Base-by-base conservation (phyloP, 2,329 filamentous ascomycete genomes). In the Shiraia bambusicola region DNA sequence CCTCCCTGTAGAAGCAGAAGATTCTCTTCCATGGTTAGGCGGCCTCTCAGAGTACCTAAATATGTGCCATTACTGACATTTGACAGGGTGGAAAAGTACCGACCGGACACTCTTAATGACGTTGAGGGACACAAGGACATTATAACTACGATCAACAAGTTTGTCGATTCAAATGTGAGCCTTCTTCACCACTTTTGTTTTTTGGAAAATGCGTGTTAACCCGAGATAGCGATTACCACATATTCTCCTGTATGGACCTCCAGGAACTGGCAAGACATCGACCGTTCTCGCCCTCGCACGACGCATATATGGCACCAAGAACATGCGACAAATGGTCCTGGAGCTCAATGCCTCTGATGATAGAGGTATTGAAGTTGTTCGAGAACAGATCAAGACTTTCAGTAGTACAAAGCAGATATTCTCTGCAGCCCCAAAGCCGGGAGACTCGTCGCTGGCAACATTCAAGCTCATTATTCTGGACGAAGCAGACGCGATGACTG, bases 401-500 rank as follows among this genome's bases (percentile, higher is more conserved):
- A 92, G 89, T 28, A 94, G 88, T 57, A 98, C 93, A 6, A 96
- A 95, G 71, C 93, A 98, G 66, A 98, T 98, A 59, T 98, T 98
- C 74, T 82, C 80, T n/a, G 75, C 79, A 29, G 75, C 76, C 6
- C 72, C 78, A 2, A 72, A 72, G 25, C 61, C 76, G 5, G 63
- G 69, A 29, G 72, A 78, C 10, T 72, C 69, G 10, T 67, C 69
- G 24, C 71, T 92, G 17, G 88, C 87, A 0, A 81, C 81, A 3
- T 98, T 87, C 76, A 98, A 98, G 75, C 82, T 98, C 56, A 97
- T 98, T 65, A 88, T 98, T 40, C 81, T 98, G 4, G 93, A 98
- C 69, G 93, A 98, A 75, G 93, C 93, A n/a, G 93, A 98, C 68
- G 93, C 93, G 39, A 98, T 98, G 93, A 98, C 93, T n/a, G 87